These are phyloP conservation scores for Pseudodiploospora longispora DNA, from an alignment of 2,329 filamentous ascomycete species.

Conservation along the genomic window DNA sequence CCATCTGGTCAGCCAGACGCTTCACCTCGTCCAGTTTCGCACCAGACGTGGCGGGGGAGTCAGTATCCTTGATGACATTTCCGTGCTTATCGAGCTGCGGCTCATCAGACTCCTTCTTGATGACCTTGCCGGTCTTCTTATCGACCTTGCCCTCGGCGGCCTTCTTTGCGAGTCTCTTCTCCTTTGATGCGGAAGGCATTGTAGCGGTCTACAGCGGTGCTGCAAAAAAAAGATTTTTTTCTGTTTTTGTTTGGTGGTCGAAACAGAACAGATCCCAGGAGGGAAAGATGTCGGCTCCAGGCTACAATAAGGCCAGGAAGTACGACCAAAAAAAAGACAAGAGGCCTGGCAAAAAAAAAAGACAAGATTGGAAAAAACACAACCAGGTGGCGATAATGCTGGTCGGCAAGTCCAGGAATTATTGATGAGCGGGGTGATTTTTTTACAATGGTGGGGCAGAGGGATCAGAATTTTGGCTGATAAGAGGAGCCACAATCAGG, in stretches of 20 bases:
- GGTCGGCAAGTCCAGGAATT: slow-evolving; percentile 7
- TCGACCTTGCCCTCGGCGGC: slow-evolving; percentile 60
- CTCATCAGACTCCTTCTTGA: slow-evolving; percentile 66
- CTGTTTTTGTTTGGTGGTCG: no score
- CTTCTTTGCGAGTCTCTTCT: slow-evolving; percentile 65
- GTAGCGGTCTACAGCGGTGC: slow-evolving; percentile 24
- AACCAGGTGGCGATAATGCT: slow-evolving; percentile 3
- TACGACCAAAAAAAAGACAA: slow-evolving; percentile 4
- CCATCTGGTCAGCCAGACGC: slow-evolving; percentile 85
- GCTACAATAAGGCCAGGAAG: background rate
- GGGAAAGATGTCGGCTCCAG: background rate
- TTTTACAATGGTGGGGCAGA: slow-evolving; percentile 32
- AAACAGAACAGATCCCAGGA: no score
- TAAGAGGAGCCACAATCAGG: slow-evolving; percentile 19
- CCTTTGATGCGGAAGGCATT: slow-evolving; percentile 64
- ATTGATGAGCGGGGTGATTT: slow-evolving; percentile 29
- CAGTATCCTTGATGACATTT: slow-evolving; percentile 42
- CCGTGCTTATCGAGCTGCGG: slow-evolving; percentile 57
- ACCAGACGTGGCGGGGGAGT: slow-evolving; percentile 60
- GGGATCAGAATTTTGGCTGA: slow-evolving; percentile 26
- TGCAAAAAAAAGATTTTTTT: background rate
- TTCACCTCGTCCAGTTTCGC: slow-evolving; percentile 74
- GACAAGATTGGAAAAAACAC: slow-evolving; percentile 5
- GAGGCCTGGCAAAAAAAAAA: slow-evolving; percentile 7
- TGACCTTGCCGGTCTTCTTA: slow-evolving; percentile 66